Base-by-base conservation (phyloP, 176 grass and related monocot species). In the Ananas comosus region DNA sequence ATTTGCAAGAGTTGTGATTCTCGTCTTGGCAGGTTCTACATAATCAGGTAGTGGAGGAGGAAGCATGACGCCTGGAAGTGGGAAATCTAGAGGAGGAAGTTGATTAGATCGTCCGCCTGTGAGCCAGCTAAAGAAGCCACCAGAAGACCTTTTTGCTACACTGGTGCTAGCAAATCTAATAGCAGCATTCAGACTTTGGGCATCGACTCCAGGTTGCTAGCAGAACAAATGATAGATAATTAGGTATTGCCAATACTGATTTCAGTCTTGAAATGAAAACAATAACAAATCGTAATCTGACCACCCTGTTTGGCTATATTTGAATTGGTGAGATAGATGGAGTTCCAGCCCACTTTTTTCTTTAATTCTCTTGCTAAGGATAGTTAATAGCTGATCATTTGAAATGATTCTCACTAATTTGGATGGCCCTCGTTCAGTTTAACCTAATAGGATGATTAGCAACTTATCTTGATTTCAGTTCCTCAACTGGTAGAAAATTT, bases 1-100 rank as follows among this genome's bases (percentile, higher is more conserved):
- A 76, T 97, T 97, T 50, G 76, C 14, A 64, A 97, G 81, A 51
- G 86, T 90, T 65, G 93, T 90, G 51, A 97, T 74, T 81, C 48
- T 87, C 73, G 89, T 92, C 71, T 85, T 90, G 58, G 48, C 74
- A 67, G 89, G 77, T 67, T 90, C 81, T 51, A 88, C 83, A 57
- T 64, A 70, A 77, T 92, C 93, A 75, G 89, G 71, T 33, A 97
- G 61, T 9, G 89, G 64, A 71, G 73, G 74, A 50, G 86, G 93
- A 76, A 92, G 76, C 49, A 63, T 83, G 74, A 97, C 70, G 42
- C 89, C 89, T 23, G 89, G 83, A 74, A 97, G 78, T 52, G 76
- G 33, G 48, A 88, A 79, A 75, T 97, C 86, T 64, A 91, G 93
- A 79, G 93, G 83, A 50, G 81, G 86, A 59, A 89, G 64, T 53